Evolutionary conservation across 257 asterid genomes (phyloP).

Genomic region (Fraxinus pennsylvanica): DNA sequence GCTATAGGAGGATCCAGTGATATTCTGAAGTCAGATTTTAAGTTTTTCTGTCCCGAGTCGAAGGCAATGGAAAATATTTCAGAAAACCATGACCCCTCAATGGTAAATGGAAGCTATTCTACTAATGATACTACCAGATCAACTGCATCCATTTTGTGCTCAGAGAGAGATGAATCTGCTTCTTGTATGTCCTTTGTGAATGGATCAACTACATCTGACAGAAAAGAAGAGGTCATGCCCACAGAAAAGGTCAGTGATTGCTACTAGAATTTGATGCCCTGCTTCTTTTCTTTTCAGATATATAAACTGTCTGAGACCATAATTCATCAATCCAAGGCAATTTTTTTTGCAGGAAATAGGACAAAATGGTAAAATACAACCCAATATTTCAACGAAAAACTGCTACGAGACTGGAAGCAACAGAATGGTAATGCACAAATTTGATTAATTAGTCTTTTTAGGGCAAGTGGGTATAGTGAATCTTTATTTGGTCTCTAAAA

Average conservation of each 20-base stretch:
- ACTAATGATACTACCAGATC: conserved; percentile 35
- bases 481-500: too few relatives aligned
- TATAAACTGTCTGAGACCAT: conserved; percentile 5
- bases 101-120: conserved; percentile 36
- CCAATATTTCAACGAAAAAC: conserved; percentile 26
- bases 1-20: conserved; percentile 51
- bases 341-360: conserved; percentile 28
- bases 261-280: conserved; percentile 6
- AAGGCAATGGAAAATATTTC: conserved; percentile 35
- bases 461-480: background rate
- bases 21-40: conserved; percentile 44
- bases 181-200: conserved; percentile 40
- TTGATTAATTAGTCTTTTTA: background rate
- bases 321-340: conserved; percentile 8
- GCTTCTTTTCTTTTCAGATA: background rate
- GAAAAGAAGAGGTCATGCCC: conserved; percentile 39
- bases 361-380: conserved; percentile 27
- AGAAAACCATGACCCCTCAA: conserved; percentile 35
- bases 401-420: conserved; percentile 33
- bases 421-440: conserved; percentile 32
- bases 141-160: conserved; percentile 35
- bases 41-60: conserved; percentile 52
- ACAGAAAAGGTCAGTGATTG: conserved; percentile 43
- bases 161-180: conserved; percentile 39
- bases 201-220: conserved; percentile 38